Percentiles rank a stretch among this genome's conserved stretches.
Evolutionary conservation across 371 early-diverging fungal species (phyloP).

Genomic region (Thermomucor indicae-seudaticae): DNA sequence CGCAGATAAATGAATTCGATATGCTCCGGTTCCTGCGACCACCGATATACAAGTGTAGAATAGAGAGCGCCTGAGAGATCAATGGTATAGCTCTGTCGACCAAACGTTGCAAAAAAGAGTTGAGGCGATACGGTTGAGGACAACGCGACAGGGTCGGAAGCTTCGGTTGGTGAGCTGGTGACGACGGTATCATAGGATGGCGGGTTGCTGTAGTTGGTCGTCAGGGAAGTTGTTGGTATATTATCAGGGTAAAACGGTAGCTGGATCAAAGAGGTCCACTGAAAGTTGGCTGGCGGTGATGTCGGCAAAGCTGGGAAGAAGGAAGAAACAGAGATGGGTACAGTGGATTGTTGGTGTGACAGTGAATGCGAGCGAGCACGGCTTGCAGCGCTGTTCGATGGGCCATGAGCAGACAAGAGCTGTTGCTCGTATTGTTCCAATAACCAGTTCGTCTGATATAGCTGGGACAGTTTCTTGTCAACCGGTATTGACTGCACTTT

Average conservation of each 20-base stretch:
- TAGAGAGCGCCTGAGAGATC: slow-evolving; percentile 34
- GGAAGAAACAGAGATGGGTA: slow-evolving; percentile 7
- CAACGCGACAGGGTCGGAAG: slow-evolving; percentile 38
- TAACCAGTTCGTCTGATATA: slow-evolving; percentile 22
- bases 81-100: slow-evolving; percentile 37
- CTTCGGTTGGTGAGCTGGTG: slow-evolving; percentile 15
- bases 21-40: slow-evolving; percentile 33
- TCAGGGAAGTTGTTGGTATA: slow-evolving; percentile 31
- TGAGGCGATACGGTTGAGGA: slow-evolving; percentile 35
- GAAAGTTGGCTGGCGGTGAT: slow-evolving; percentile 14
- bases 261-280: slow-evolving; percentile 41
- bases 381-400: neutral
- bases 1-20: slow-evolving; percentile 32
- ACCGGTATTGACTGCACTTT: slow-evolving; percentile 31
- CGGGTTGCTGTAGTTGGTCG: slow-evolving; percentile 34
- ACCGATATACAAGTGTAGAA: slow-evolving; percentile 32
- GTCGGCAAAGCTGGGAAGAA: slow-evolving; percentile 1
- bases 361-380: neutral
- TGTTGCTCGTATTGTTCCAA: slow-evolving; percentile 25
- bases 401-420: neutral
- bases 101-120: slow-evolving; percentile 40
- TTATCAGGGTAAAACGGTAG: slow-evolving; percentile 40
- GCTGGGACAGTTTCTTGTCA: slow-evolving; percentile 20
- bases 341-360: slow-evolving; percentile 2
- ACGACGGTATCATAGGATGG: slow-evolving; percentile 41